Conservation (phyloP, 192 early-diverging fungal species). For the Endogone sp. region DNA sequence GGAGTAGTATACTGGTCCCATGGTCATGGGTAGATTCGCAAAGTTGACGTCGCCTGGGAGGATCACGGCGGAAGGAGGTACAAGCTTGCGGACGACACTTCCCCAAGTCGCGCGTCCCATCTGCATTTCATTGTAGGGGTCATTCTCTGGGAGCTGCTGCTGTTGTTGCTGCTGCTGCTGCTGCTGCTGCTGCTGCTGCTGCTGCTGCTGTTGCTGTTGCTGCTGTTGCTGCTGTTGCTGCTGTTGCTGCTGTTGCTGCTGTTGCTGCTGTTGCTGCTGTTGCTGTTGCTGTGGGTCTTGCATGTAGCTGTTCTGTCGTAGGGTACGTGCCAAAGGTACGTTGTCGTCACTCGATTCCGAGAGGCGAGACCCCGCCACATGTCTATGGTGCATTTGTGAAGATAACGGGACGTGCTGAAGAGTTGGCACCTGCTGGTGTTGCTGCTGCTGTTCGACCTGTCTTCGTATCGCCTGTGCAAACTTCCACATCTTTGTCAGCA, state of each 20-base stretch:
- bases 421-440: background rate
- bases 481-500: slow-evolving; percentile 34
- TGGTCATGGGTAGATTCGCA: background rate
- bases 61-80: background rate
- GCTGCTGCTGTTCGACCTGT: background rate
- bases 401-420: no score
- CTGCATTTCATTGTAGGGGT: background rate
- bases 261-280: no score
- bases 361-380: no score
- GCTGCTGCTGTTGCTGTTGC: background rate
- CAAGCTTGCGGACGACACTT: background rate
- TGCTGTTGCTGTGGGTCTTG: no score
- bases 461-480: slow-evolving; percentile 10
- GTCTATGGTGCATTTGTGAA: background rate
- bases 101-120: background rate
- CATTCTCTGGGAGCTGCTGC: background rate
- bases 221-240: no score
- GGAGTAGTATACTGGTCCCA: background rate
- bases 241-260: no score
- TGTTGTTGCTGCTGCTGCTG: background rate
- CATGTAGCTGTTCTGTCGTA: background rate
- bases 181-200: background rate
- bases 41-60: background rate
- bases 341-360: slow-evolving; percentile 8
- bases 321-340: slow-evolving; percentile 5